Evolutionary conservation across 345 rosid genomes (phyloP), one percentile per base, ranked within the genome.

Genomic region (Ricinus communis): DNA sequence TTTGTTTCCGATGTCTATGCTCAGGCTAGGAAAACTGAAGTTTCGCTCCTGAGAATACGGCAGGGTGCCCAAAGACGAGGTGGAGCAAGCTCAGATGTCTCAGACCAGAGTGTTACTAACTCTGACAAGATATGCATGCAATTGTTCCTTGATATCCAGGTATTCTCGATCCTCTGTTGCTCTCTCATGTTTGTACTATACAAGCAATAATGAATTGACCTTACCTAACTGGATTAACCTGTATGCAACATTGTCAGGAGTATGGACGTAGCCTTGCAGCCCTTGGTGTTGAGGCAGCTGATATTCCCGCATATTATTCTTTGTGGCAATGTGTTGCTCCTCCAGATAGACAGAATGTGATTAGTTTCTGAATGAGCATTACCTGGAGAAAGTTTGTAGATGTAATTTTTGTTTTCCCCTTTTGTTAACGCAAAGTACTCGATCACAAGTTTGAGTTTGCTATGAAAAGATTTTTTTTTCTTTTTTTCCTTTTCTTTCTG

Each of bases 291-390:
- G 88, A 81, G 21, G 94, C 98, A 10, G 85, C 88, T 5, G 76
- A 76, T 68, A 87, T 93, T 43, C 80, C 87, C 4, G 77, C 93
- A n/a, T 93, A 83, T 69, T 68, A 83, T 64, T 91, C 97, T 67
- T 75, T 96, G 27, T 93, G 99, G 99, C 94, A 83, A 61, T 89
- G 96, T 36, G 99, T 93, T 43, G 97, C 99, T 64, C 97, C 98
- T 55, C 73, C 82, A 3, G 93, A 93, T 72, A 82, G 85, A 86
- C 87, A 82, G 75, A 81, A 76, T 70, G 49, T 31, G 61, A 80
- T 89, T 16, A 80, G 47, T 18, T 83, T 87, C 62, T 88, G 74
- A 84, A 40, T 19, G 8, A 43, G 22, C 30, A 24, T 41, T 52
- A 41, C 68, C 67, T n/a, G 21, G 18, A 46, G 9, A n/a, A 51